Conservation (phyloP, 2,329 filamentous ascomycete species). For the Paecilomyces variotii region DNA sequence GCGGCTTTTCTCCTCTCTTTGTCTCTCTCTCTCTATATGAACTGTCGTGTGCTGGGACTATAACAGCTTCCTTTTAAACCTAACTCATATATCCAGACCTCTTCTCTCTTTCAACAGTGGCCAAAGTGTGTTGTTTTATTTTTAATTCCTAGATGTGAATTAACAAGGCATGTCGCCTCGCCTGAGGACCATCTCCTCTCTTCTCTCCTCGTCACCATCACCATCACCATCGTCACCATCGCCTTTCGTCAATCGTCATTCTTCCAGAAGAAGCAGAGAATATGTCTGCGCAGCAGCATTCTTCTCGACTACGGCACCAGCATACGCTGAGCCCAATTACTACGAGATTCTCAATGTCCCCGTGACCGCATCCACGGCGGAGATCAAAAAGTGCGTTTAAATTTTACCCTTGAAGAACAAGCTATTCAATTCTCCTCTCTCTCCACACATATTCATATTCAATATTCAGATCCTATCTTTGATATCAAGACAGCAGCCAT, state of each 20-base stretch:
- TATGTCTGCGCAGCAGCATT: constrained; percentile 1
- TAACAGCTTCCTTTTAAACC: too few relatives aligned
- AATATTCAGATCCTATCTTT: too few relatives aligned
- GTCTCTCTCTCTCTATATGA: neutral
- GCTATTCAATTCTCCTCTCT: neutral
- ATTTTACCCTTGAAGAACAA: neutral
- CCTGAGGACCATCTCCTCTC: constrained; percentile 7
- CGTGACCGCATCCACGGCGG: constrained; percentile 58
- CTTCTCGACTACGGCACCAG: constrained; percentile 8
- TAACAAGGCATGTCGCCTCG: constrained; percentile 10
- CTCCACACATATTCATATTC: too few relatives aligned
- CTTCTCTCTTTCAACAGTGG: neutral
- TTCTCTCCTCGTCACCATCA: constrained; percentile 1
- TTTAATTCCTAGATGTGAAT: neutral
- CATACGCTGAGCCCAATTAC: constrained; percentile 48
- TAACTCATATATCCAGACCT: neutral
- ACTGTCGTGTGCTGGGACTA: neutral
- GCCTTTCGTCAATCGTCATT: neutral
- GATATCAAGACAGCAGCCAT: too few relatives aligned
- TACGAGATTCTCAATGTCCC: constrained; percentile 76
- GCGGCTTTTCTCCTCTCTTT: neutral
- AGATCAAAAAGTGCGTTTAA: constrained; percentile 69
- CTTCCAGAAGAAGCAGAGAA: neutral
- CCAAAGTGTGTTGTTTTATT: neutral
- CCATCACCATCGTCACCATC: neutral